Percentiles rank a stretch among this genome's conserved stretches.
phyloP scores from a whole-genome alignment of 495 filamentous ascomycete genomes.

The Bathelium albidoporum region DNA sequence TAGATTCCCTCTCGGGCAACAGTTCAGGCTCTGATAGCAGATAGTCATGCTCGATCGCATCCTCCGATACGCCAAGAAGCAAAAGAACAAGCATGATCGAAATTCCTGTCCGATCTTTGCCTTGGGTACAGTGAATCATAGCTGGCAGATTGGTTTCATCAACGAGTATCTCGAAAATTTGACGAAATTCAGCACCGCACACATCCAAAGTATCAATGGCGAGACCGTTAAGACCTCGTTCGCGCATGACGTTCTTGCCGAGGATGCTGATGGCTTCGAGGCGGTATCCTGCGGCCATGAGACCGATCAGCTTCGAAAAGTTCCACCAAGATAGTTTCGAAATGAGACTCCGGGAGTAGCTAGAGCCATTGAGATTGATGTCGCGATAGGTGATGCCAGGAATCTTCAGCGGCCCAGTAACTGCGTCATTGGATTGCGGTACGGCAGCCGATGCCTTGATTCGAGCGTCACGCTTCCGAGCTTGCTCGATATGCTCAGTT shows the following conservation, averaged over 20 bases:
- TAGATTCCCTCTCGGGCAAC: constrained; percentile 46
- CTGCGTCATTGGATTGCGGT: constrained; percentile 35
- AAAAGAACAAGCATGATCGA: constrained; percentile 55
- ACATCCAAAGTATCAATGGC: constrained; percentile 54
- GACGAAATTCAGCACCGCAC: constrained; percentile 50
- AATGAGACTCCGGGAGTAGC: constrained; percentile 58
- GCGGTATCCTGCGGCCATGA: constrained; percentile 56
- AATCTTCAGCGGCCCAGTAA: constrained; percentile 42
- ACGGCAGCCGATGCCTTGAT: constrained; percentile 29
- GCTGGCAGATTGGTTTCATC: constrained; percentile 43
- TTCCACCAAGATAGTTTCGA: constrained; percentile 57
- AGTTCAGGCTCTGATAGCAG: constrained; percentile 49
- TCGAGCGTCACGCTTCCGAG: constrained; percentile 49
- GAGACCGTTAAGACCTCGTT: constrained; percentile 56
- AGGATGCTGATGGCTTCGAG: constrained; percentile 57
- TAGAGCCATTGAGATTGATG: constrained; percentile 63
- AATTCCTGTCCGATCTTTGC: constrained; percentile 77
- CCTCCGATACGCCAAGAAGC: constrained; percentile 43
- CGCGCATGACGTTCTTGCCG: constrained; percentile 55
- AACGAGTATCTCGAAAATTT: constrained; percentile 44
- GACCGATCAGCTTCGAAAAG: constrained; percentile 46
- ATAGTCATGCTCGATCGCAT: constrained; percentile 59
- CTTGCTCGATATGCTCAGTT: constrained; percentile 62
- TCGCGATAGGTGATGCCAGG: constrained; percentile 47
- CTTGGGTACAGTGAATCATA: constrained; percentile 75